Conservation (phyloP, 345 rosid species). For the Aethionema arabicum region DNA sequence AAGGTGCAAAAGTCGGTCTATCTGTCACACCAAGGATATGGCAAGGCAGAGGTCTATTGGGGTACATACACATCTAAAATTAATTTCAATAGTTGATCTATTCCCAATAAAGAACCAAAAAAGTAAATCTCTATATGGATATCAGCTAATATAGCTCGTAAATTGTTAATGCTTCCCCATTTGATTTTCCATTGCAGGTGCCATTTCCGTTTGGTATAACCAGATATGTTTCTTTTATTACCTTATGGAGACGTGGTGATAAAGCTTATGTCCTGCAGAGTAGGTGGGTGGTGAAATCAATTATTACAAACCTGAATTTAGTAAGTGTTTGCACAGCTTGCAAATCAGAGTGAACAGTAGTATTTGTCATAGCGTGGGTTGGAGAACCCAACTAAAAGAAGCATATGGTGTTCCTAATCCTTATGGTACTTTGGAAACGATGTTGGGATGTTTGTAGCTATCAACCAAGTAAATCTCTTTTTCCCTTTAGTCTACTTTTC, state of each 20-base stretch:
- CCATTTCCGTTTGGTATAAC: constrained; percentile 57
- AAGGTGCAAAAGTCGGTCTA: constrained; percentile 58
- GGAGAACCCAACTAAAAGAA: neutral
- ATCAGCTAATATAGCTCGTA: constrained; percentile 5
- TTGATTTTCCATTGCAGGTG: constrained; percentile 45
- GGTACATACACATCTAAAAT: constrained; percentile 49
- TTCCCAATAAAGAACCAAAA: neutral
- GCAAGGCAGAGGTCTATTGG: constrained; percentile 89
- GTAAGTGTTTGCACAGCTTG: constrained; percentile 1
- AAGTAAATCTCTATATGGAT: neutral
- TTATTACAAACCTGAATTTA: neutral
- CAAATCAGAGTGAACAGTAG: constrained; percentile 14
- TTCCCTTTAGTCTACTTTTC: too few species aligned
- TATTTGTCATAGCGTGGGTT: constrained; percentile 3
- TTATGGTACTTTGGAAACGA: too few species aligned
- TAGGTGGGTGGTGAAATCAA: constrained; percentile 16
- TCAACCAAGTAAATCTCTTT: constrained; percentile 4
- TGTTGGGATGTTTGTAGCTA: too few species aligned
- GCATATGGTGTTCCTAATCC: neutral
- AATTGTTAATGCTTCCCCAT: constrained; percentile 14
- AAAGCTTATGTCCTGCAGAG: constrained; percentile 22
- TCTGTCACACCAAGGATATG: constrained; percentile 78
- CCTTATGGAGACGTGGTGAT: constrained; percentile 19
- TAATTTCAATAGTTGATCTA: constrained; percentile 4
- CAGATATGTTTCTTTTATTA: constrained; percentile 12